Percentiles rank a stretch among this genome's conserved stretches.
phyloP scores from a whole-genome alignment of 495 filamentous ascomycete genomes.

The Penicillium paradoxum region DNA sequence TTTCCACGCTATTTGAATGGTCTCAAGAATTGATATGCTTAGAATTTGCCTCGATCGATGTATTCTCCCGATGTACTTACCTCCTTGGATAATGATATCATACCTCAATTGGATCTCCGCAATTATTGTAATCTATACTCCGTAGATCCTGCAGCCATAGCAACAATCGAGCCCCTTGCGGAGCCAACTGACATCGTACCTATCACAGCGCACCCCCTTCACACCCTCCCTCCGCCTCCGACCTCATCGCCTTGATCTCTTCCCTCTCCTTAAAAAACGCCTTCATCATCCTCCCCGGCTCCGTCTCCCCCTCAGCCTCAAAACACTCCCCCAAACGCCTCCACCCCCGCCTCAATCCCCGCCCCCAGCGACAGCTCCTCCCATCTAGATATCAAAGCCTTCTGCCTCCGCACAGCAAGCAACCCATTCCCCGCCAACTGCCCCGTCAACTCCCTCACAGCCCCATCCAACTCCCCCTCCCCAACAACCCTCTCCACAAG shows the following conservation, averaged over 20 bases:
- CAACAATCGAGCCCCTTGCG: neutral
- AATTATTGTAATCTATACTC: neutral
- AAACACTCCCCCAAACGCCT: slow-evolving; percentile 22
- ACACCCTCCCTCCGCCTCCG: neutral
- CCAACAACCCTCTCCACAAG: slow-evolving; percentile 24
- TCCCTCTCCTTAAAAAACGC: slow-evolving; percentile 14
- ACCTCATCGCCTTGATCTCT: neutral
- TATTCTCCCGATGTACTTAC: neutral
- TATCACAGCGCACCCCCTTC: neutral
- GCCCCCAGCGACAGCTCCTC: slow-evolving; percentile 16
- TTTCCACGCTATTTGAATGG: neutral
- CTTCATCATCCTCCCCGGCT: slow-evolving; percentile 18
- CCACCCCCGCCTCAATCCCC: slow-evolving; percentile 17
- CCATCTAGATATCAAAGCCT: slow-evolving; percentile 22
- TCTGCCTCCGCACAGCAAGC: slow-evolving; percentile 20
- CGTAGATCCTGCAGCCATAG: neutral
- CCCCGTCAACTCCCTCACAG: slow-evolving; percentile 19
- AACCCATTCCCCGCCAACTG: slow-evolving; percentile 25
- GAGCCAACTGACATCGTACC: no score
- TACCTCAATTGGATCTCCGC: neutral
- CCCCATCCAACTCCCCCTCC: slow-evolving; percentile 16
- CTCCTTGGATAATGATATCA: neutral
- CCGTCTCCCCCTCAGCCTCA: slow-evolving; percentile 3
- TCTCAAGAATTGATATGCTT: neutral
- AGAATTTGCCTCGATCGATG: neutral